Conservation (phyloP, 176 grass and related monocot genomes). For the Aegilops tauschii region DNA sequence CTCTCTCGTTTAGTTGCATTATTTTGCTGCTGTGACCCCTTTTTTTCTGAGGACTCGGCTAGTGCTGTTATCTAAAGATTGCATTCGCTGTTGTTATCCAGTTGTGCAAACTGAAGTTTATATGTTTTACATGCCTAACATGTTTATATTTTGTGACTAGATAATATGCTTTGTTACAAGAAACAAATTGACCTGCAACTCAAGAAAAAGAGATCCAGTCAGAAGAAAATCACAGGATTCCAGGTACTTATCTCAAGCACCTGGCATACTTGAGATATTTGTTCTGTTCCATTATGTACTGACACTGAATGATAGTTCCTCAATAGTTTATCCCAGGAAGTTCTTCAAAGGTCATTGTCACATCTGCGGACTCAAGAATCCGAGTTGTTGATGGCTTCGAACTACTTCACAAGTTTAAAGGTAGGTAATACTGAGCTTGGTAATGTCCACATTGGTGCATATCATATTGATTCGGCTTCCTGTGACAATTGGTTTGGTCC, state of each 20-base stretch:
- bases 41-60: background rate
- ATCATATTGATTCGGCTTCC: slow-evolving; percentile 10
- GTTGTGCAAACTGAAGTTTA: slow-evolving; percentile 6
- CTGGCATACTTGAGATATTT: slow-evolving; percentile 8
- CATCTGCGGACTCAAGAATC: slow-evolving; percentile 93
- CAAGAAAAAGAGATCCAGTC: slow-evolving; percentile 84
- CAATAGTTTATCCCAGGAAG: slow-evolving; percentile 87
- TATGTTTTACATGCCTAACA: background rate
- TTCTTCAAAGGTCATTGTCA: slow-evolving; percentile 90
- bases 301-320: slow-evolving; percentile 39
- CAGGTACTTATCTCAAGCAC: slow-evolving; percentile 58
- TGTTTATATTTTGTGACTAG: slow-evolving; percentile 38
- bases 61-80: slow-evolving; percentile 7
- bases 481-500: slow-evolving; percentile 18
- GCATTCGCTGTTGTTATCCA: background rate
- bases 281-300: slow-evolving; percentile 21
- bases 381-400: slow-evolving; percentile 67
- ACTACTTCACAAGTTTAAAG: slow-evolving; percentile 92
- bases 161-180: slow-evolving; percentile 87
- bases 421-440: slow-evolving; percentile 34
- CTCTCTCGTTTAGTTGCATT: slow-evolving; percentile 2
- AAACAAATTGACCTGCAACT: slow-evolving; percentile 70
- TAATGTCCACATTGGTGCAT: background rate
- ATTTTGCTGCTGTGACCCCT: background rate
- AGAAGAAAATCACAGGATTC: slow-evolving; percentile 98